These are phyloP conservation scores for Ramalina intermedia DNA, from an alignment of 495 filamentous ascomycete species.

Conservation along the genomic window DNA sequence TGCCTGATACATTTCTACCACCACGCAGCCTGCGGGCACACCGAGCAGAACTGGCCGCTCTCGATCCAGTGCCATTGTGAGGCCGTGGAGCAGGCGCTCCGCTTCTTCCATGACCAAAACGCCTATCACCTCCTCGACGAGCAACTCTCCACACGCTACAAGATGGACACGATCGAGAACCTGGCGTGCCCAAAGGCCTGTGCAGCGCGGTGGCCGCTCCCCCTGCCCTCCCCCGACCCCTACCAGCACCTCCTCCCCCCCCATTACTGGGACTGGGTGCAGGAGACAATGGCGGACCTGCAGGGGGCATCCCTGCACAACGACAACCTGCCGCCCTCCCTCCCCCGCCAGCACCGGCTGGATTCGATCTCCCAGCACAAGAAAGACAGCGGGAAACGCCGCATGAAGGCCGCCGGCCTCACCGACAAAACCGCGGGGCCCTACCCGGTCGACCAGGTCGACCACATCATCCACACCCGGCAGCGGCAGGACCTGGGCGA, in stretches of 20 bases:
- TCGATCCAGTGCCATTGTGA: slow-evolving; percentile 3
- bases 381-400: neutral
- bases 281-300: neutral
- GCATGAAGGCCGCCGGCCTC: neutral
- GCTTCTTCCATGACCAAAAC: slow-evolving; percentile 1
- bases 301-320: too few relatives aligned
- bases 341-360: neutral
- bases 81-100: neutral
- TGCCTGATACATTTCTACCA: slow-evolving; percentile 8
- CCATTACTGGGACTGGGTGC: neutral
- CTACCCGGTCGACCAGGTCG: neutral
- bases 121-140: neutral
- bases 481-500: neutral
- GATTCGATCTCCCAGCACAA: neutral
- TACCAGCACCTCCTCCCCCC: neutral
- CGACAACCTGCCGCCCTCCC: neutral
- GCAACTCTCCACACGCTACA: neutral
- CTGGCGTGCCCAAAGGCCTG: neutral
- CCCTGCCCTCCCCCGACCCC: too few relatives aligned
- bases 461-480: neutral
- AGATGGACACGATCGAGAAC: neutral
- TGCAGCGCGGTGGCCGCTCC: neutral
- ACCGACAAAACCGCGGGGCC: neutral
- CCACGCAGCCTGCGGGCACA: slow-evolving; percentile 7
- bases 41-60: slow-evolving; percentile 4